Percentiles rank a stretch among this genome's conserved stretches.
These are phyloP conservation scores for Magnolia officinalis DNA, from an alignment of 164 flowering plant species.

Conservation along the genomic window DNA sequence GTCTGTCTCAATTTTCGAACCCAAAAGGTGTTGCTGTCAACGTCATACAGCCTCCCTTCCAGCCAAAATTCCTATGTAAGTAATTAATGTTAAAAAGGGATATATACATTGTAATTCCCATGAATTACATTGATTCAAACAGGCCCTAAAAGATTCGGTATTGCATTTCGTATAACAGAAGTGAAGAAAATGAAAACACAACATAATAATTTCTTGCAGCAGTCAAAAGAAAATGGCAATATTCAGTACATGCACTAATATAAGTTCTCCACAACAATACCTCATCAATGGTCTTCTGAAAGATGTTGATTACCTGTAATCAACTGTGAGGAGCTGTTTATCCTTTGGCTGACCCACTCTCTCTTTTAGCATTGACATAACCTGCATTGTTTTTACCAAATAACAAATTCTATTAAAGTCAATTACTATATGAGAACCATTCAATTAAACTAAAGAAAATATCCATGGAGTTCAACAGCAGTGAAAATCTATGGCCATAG, in stretches of 20 bases:
- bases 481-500: neutral
- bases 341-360: constrained; percentile 51
- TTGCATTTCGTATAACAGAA: neutral
- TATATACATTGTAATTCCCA: no score
- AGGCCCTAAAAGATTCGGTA: neutral
- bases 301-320: constrained; percentile 52
- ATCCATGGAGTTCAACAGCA: neutral
- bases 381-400: constrained; percentile 37
- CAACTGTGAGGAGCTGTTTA: constrained; percentile 60
- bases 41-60: no score
- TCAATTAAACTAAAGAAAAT: neutral
- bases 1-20: no score
- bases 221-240: neutral
- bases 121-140: no score
- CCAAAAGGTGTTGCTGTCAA: no score
- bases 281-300: neutral
- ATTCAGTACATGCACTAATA: neutral
- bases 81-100: no score
- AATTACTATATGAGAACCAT: neutral
- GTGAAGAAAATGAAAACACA: neutral
- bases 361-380: constrained; percentile 61
- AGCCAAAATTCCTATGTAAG: no score
- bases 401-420: neutral
- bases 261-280: neutral
- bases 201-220: neutral